Evolutionary conservation across 441 rosid genomes (phyloP).

Genomic region (Croton laevigatus): DNA sequence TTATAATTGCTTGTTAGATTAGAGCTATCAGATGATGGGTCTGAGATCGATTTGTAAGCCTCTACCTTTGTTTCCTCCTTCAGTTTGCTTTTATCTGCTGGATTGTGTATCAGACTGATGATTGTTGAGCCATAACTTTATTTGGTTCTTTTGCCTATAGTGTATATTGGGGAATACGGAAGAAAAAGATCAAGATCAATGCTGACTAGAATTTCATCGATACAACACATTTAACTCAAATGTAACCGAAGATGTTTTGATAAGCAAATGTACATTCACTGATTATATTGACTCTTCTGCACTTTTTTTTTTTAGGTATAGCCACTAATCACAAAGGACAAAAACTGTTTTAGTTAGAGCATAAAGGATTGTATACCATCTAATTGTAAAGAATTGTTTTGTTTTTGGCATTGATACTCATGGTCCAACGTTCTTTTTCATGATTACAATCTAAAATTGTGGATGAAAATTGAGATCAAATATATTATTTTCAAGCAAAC

Average conservation of each 20-base stretch:
- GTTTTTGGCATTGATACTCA: no score
- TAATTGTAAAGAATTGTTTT: no score
- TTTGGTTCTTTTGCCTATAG: not conserved
- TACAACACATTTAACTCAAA: not conserved
- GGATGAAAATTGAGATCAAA: no score
- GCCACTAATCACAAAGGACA: no score
- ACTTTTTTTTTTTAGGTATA: not conserved
- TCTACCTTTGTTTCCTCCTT: not conserved
- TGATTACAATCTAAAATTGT: no score
- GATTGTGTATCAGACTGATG: not conserved
- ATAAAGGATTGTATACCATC: no score
- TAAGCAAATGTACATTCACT: not conserved
- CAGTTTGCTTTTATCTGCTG: not conserved
- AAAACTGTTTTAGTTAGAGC: no score
- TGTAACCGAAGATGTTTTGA: not conserved
- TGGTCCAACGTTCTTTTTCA: no score
- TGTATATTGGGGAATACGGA: not conserved
- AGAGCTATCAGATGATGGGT: not conserved
- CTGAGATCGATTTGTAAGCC: not conserved
- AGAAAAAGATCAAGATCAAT: not conserved
- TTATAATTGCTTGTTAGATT: not conserved
- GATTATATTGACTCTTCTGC: not conserved
- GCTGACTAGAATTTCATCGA: not conserved
- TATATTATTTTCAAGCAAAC: no score
- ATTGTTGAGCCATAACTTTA: not conserved